Evolutionary conservation across 306 rosid genomes (phyloP).

Genomic region (Quercus cerris): DNA sequence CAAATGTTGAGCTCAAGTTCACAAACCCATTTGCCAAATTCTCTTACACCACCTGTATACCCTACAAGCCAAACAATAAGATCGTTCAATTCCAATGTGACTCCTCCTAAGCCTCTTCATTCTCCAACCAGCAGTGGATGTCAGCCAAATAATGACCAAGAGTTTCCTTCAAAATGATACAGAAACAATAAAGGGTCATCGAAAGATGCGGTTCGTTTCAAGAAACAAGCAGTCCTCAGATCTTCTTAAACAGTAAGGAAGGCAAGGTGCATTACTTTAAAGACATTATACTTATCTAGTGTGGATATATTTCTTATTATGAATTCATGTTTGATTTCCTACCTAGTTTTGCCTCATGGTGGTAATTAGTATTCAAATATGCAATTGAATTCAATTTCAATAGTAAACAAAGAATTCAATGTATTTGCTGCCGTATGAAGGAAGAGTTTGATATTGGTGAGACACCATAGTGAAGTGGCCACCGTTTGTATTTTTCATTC

Average conservation of each 20-base stretch:
- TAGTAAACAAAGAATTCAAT: background rate
- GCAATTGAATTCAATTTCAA: background rate
- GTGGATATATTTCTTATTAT: conserved; percentile 10
- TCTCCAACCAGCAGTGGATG: conserved; percentile 28
- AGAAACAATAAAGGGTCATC: conserved; percentile 3
- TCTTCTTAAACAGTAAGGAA: background rate
- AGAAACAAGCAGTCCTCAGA: conserved; percentile 8
- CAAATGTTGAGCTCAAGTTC: conserved; percentile 40
- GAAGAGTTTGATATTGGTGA: background rate
- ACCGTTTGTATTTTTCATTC: background rate
- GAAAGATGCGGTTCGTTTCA: background rate
- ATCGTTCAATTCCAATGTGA: conserved; percentile 49
- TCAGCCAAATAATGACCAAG: conserved; percentile 36
- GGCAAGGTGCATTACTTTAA: background rate
- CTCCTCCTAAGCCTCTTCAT: conserved; percentile 36
- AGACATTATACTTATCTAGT: conserved; percentile 11
- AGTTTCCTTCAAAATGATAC: conserved; percentile 44
- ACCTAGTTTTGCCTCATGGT: background rate
- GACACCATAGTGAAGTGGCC: background rate
- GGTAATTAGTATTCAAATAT: background rate
- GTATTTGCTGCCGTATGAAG: background rate
- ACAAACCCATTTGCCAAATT: conserved; percentile 20
- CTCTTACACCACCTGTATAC: conserved; percentile 24
- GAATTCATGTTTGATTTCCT: background rate
- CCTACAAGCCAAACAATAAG: conserved; percentile 39